phyloP scores from a whole-genome alignment of 2,329 filamentous ascomycete species.

The Plenodomus tracheiphilus region DNA sequence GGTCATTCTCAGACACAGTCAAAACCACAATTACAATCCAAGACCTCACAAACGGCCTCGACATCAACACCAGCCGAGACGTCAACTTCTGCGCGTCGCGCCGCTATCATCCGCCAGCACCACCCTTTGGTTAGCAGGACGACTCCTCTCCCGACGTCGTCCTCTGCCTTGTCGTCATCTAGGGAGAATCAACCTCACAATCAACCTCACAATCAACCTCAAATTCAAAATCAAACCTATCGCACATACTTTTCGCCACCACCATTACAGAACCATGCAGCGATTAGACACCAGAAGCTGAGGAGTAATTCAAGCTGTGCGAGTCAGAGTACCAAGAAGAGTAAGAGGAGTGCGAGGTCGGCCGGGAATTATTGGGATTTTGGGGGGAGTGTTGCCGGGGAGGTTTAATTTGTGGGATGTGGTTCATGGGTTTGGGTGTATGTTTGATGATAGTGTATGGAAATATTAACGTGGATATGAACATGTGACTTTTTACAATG shows the following conservation, averaged over 20 bases:
- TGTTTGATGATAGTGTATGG: no score
- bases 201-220: no score
- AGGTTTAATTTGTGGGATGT: conserved; percentile 16
- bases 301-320: conserved; percentile 69
- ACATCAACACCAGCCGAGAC: conserved; percentile 25
- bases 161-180: conserved; percentile 8
- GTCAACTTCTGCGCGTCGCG: conserved; percentile 62
- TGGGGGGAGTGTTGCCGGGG: conserved; percentile 63
- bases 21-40: conserved; percentile 1
- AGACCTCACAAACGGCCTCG: conserved; percentile 28
- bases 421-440: no score
- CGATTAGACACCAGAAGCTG: conserved; percentile 23
- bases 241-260: conserved; percentile 27
- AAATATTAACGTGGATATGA: no score
- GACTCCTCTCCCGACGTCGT: conserved; percentile 35
- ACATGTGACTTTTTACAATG: no score
- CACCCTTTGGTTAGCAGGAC: conserved; percentile 77
- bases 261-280: conserved; percentile 13
- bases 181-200: conserved; percentile 29
- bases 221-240: no score
- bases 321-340: conserved; percentile 81
- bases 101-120: conserved; percentile 82
- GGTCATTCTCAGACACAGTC: not conserved
- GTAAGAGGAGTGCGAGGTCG: conserved; percentile 65
- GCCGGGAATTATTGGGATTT: conserved; percentile 89